phyloP scores from a whole-genome alignment of 805 yeast genomes.

The Millerozyma miso region DNA sequence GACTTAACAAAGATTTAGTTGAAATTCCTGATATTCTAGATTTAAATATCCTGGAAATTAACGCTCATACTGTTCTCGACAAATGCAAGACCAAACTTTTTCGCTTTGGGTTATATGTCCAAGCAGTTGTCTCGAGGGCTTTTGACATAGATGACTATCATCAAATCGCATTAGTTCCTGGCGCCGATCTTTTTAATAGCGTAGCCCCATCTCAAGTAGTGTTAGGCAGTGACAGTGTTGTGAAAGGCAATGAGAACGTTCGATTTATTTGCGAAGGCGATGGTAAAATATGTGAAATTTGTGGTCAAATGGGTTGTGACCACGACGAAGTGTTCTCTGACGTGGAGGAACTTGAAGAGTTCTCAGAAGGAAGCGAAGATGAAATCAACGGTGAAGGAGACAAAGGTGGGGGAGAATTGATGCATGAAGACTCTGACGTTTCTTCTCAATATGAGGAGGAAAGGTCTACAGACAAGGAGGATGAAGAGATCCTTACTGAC shows the following conservation, averaged over 20 bases:
- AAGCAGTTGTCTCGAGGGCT: constrained; percentile 69
- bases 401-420: constrained; percentile 11
- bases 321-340: constrained; percentile 25
- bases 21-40: constrained; percentile 35
- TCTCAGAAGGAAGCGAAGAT: constrained; percentile 9
- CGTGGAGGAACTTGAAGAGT: constrained; percentile 12
- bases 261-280: constrained; percentile 51
- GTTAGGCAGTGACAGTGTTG: constrained; percentile 9
- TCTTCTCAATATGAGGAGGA: constrained; percentile 11
- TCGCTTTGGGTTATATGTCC: constrained; percentile 54
- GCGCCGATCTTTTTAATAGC: constrained; percentile 89
- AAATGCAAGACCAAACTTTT: constrained; percentile 24
- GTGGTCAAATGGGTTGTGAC: constrained; percentile 34
- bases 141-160: constrained; percentile 77
- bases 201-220: constrained; percentile 27
- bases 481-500: constrained; percentile 15
- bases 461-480: constrained; percentile 20
- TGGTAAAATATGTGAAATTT: constrained; percentile 21
- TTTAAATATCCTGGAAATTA: neutral
- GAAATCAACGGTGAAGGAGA: constrained; percentile 9
- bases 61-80: constrained; percentile 13
- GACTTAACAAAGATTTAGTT: constrained; percentile 19
- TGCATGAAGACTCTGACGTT: constrained; percentile 3
- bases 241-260: constrained; percentile 47
- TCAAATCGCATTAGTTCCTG: constrained; percentile 77